phyloP scores from a whole-genome alignment of 495 filamentous ascomycete genomes.

The Rhypophila decipiens region DNA sequence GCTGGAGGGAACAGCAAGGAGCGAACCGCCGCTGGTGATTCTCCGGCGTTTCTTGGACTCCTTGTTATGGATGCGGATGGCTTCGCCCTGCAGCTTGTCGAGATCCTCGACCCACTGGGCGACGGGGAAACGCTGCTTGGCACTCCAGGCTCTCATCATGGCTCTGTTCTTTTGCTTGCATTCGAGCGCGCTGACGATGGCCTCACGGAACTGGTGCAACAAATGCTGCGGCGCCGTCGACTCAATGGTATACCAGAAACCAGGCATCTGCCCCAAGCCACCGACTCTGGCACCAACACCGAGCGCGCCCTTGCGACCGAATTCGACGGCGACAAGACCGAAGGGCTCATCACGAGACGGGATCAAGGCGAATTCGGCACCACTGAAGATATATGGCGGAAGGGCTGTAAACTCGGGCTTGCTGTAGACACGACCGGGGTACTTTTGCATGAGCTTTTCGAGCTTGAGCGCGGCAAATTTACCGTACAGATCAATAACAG shows the following conservation, averaged over 20 bases:
- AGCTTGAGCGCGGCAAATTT: constrained; percentile 71
- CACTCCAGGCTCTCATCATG: constrained; percentile 69
- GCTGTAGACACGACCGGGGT: constrained; percentile 66
- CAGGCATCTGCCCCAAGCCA: constrained; percentile 53
- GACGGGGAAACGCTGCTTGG: constrained; percentile 68
- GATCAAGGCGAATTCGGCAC: constrained; percentile 70
- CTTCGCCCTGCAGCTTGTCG: constrained; percentile 53
- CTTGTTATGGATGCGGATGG: constrained; percentile 23
- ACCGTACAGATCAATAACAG: constrained; percentile 71
- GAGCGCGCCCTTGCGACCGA: constrained; percentile 70
- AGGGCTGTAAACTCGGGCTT: constrained; percentile 69
- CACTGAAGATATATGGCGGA: constrained; percentile 67
- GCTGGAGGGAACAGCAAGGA: constrained; percentile 16
- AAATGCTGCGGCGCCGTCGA: constrained; percentile 62
- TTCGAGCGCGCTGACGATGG: constrained; percentile 58
- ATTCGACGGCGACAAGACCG: constrained; percentile 73
- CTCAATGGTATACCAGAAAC: constrained; percentile 64
- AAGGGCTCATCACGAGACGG: constrained; percentile 74
- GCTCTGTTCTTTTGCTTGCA: constrained; percentile 52
- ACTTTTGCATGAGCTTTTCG: constrained; percentile 62
- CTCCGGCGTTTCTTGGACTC: constrained; percentile 24
- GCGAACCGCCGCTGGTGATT: constrained; percentile 10
- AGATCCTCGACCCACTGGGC: constrained; percentile 59
- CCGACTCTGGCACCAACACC: constrained; percentile 62
- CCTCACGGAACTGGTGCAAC: constrained; percentile 64